These are phyloP conservation scores for Microdochium trichocladiopsis DNA, from an alignment of 2,329 filamentous ascomycete species.

Conservation along the genomic window DNA sequence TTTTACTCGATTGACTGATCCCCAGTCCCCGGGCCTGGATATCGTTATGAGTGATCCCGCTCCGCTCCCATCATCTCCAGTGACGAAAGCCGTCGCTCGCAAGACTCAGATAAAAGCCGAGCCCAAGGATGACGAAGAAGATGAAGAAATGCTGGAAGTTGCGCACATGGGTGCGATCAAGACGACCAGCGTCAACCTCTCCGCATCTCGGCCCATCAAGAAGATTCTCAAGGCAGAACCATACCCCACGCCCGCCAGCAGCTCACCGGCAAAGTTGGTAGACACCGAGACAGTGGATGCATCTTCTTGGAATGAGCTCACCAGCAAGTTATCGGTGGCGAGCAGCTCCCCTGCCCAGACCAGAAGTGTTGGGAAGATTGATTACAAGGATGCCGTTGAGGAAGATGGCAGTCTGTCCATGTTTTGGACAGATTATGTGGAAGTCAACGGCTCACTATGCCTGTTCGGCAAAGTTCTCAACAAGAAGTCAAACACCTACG, in stretches of 20 bases:
- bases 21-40: slow-evolving; percentile 27
- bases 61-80: slow-evolving; percentile 69
- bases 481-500: slow-evolving; percentile 69
- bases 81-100: slow-evolving; percentile 69
- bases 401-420: slow-evolving; percentile 86
- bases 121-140: slow-evolving; percentile 57
- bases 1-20: slow-evolving; percentile 51
- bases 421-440: slow-evolving; percentile 96
- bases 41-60: slow-evolving; percentile 80
- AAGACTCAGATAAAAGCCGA: slow-evolving; percentile 49
- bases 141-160: slow-evolving; percentile 83
- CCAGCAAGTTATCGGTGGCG: slow-evolving; percentile 77
- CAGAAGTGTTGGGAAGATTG: slow-evolving; percentile 69
- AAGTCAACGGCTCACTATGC: slow-evolving; percentile 84
- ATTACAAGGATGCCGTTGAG: slow-evolving; percentile 80
- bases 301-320: slow-evolving; percentile 82
- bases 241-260: slow-evolving; percentile 66
- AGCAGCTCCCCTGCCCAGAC: slow-evolving; percentile 63
- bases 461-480: slow-evolving; percentile 95
- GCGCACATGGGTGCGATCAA: slow-evolving; percentile 66
- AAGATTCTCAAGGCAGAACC: slow-evolving; percentile 63
- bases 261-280: slow-evolving; percentile 62
- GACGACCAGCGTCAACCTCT: slow-evolving; percentile 72
- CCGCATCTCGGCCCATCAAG: slow-evolving; percentile 70
- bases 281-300: slow-evolving; percentile 60